Percentiles rank a stretch among this genome's conserved stretches.
phyloP scores from a whole-genome alignment of 345 rosid genomes.

The Balakata baccata region DNA sequence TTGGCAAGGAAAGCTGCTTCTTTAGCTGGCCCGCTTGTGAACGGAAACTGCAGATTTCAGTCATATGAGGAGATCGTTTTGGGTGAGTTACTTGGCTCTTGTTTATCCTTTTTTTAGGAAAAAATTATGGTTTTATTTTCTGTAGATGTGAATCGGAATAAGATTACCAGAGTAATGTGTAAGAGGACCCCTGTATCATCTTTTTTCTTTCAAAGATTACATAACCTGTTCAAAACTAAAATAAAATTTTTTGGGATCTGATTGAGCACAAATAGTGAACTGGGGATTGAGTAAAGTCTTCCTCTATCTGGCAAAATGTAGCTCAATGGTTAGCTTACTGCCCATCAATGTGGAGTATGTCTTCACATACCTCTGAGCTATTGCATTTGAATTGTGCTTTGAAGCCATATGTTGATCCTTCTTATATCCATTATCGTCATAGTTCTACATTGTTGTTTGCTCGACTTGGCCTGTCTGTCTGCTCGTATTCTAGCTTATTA shows the following conservation, averaged over 20 bases:
- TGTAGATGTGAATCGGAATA: constrained; percentile 4
- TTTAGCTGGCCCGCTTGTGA: constrained; percentile 24
- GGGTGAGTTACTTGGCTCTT: constrained; percentile 44
- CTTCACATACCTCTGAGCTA: constrained; percentile 23
- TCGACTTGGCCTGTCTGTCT: constrained; percentile 10
- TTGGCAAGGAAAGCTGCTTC: constrained; percentile 17
- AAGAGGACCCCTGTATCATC: constrained; percentile 15
- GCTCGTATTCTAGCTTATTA: constrained; percentile 1
- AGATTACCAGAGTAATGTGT: constrained; percentile 18
- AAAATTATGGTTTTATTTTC: neutral
- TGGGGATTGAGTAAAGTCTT: neutral
- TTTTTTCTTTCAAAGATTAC: constrained; percentile 1
- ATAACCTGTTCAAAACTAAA: neutral
- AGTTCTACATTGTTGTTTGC: constrained; percentile 3
- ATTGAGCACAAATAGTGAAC: neutral
- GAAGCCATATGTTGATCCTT: constrained; percentile 15
- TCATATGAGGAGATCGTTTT: constrained; percentile 83
- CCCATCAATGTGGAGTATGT: constrained; percentile 10
- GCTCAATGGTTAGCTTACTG: constrained; percentile 19
- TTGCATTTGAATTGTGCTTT: constrained; percentile 20
- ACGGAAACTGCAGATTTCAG: constrained; percentile 50
- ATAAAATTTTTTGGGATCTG: constrained; percentile 22
- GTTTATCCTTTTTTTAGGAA: no score
- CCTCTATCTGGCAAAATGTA: constrained; percentile 29
- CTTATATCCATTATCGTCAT: constrained; percentile 6